phyloP scores from a whole-genome alignment of 2,329 filamentous ascomycete genomes.

The Microdochium nivale region DNA sequence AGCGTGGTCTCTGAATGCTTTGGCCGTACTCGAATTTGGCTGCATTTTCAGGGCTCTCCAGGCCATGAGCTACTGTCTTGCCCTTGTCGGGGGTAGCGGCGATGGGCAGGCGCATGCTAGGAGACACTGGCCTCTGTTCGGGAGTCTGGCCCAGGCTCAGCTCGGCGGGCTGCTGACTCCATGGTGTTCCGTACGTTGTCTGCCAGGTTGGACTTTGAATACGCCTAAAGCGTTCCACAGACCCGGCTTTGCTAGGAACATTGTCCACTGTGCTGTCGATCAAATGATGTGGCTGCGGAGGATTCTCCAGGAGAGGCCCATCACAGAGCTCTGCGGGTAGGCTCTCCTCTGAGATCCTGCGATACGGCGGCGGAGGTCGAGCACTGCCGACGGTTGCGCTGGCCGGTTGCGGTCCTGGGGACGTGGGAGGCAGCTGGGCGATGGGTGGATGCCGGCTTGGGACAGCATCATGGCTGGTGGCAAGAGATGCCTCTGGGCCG shows the following conservation, averaged over 20 bases:
- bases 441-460: slow-evolving; percentile 10
- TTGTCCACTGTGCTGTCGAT: slow-evolving; percentile 14
- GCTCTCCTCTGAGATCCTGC: slow-evolving; percentile 47
- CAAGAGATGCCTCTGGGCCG: slow-evolving; percentile 6
- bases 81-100: slow-evolving; percentile 38
- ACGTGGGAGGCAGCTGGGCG: neutral
- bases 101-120: slow-evolving; percentile 34
- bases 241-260: slow-evolving; percentile 54
- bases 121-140: slow-evolving; percentile 23
- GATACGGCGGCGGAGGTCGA: neutral
- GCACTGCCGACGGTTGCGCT: neutral
- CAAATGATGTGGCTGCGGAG: slow-evolving; percentile 19
- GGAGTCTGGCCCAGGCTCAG: slow-evolving; percentile 26
- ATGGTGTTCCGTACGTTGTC: slow-evolving; percentile 25
- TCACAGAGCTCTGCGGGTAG: slow-evolving; percentile 54
- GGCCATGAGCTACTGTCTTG: slow-evolving; percentile 4
- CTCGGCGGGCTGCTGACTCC: slow-evolving; percentile 23
- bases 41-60: slow-evolving; percentile 25
- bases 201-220: slow-evolving; percentile 63
- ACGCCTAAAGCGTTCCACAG: slow-evolving; percentile 79
- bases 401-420: slow-evolving; percentile 1
- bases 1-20: slow-evolving; percentile 74
- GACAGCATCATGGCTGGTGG: slow-evolving; percentile 6
- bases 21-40: slow-evolving; percentile 42
- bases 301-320: slow-evolving; percentile 40